Conservation (phyloP, 2,329 filamentous ascomycete species). For the Phaeosphaeriaceae sp. region DNA sequence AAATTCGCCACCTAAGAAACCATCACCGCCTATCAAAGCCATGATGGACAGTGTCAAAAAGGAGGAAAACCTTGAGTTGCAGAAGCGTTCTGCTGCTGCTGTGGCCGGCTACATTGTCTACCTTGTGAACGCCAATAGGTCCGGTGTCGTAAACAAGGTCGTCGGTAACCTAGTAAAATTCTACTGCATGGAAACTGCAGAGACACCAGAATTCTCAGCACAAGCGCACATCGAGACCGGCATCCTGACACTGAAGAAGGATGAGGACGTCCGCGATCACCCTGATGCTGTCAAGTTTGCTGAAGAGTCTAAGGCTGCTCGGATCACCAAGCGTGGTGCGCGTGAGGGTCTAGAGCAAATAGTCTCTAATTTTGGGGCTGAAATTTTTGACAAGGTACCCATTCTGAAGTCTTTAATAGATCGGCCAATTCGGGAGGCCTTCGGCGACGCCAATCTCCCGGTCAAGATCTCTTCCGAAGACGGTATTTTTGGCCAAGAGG, state of each 20-base stretch:
- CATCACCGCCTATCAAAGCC: slow-evolving; percentile 88
- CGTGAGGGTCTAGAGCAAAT: slow-evolving; percentile 93
- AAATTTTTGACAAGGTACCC: slow-evolving; percentile 82
- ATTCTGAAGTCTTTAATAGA: slow-evolving; percentile 84
- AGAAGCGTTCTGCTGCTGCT: slow-evolving; percentile 82
- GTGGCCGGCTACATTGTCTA: slow-evolving; percentile 85
- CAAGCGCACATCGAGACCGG: slow-evolving; percentile 79
- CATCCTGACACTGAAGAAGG: slow-evolving; percentile 93
- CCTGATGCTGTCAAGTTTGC: slow-evolving; percentile 90
- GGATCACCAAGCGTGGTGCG: slow-evolving; percentile 88
- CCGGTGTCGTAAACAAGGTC: slow-evolving; percentile 91
- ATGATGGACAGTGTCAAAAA: slow-evolving; percentile 99
- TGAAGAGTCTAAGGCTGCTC: slow-evolving; percentile 83
- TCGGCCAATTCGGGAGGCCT: slow-evolving; percentile 75
- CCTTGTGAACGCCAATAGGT: slow-evolving; percentile 79
- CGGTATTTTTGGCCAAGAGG: slow-evolving; percentile 81
- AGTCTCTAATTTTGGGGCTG: slow-evolving; percentile 76
- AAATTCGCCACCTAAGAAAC: slow-evolving; percentile 87
- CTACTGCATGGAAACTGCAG: slow-evolving; percentile 95
- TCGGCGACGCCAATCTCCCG: slow-evolving; percentile 71
- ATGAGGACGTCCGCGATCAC: slow-evolving; percentile 94
- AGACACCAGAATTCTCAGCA: slow-evolving; percentile 91
- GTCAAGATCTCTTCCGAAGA: slow-evolving; percentile 75
- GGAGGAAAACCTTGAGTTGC: slow-evolving; percentile 88
- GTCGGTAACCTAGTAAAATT: slow-evolving; percentile 96